A percentile compares a stretch with the other conserved stretches of the same genome.
These are phyloP conservation scores for Lachancea sp. DNA, from an alignment of 805 yeast genomes.

Conservation along the genomic window DNA sequence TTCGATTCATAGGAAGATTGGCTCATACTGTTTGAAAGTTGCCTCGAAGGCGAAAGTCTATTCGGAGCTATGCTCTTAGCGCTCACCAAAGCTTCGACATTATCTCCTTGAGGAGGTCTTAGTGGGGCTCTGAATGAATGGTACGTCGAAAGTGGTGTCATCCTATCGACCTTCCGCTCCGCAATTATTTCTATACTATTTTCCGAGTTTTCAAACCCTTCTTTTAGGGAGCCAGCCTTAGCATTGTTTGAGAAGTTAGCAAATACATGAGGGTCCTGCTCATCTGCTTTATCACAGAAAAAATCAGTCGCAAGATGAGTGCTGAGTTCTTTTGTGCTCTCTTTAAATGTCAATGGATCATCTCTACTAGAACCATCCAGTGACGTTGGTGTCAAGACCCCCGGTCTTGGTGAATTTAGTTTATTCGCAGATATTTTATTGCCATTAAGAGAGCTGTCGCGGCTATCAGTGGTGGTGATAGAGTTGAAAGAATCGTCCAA, in stretches of 20 bases:
- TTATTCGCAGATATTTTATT: too few relatives aligned
- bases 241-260: neutral
- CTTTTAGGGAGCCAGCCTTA: neutral
- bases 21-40: conserved; percentile 26
- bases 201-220: conserved; percentile 1
- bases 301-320: neutral
- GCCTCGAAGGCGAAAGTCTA: conserved; percentile 18
- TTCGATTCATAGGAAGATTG: conserved; percentile 23
- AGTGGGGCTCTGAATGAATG: conserved; percentile 7
- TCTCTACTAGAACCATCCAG: too few relatives aligned
- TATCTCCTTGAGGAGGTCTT: neutral
- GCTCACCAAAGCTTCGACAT: neutral
- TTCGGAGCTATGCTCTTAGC: neutral
- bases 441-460: too few relatives aligned
- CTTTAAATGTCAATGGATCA: too few relatives aligned
- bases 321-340: neutral
- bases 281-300: neutral
- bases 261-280: neutral
- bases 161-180: conserved; percentile 10
- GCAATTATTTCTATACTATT: conserved; percentile 15
- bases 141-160: conserved; percentile 8
- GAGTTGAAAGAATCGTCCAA: too few relatives aligned
- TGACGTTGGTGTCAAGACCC: too few relatives aligned
- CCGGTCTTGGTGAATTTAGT: too few relatives aligned
- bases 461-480: neutral